These are phyloP conservation scores for Scheffersomyces ergatensis DNA, from an alignment of 805 yeast species.

Conservation along the genomic window DNA sequence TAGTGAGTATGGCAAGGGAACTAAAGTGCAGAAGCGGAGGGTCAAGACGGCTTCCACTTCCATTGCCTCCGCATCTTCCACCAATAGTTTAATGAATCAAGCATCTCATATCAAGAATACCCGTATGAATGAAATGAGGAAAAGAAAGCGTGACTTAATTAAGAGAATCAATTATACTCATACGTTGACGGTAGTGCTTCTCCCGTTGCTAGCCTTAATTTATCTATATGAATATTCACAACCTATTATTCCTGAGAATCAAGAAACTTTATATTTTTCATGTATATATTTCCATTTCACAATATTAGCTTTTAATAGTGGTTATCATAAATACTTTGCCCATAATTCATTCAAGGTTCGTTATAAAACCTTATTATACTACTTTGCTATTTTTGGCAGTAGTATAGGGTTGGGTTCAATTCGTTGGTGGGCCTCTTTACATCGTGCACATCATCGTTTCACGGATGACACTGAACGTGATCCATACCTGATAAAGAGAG, in stretches of 20 bases:
- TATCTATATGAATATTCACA: constrained; percentile 19
- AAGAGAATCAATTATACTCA: constrained; percentile 35
- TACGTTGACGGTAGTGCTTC: constrained; percentile 29
- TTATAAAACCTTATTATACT: constrained; percentile 35
- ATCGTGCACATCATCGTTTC: constrained; percentile 86
- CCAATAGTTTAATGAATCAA: constrained; percentile 15
- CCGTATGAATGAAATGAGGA: constrained; percentile 31
- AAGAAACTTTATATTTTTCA: constrained; percentile 24
- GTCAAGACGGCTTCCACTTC: constrained; percentile 6
- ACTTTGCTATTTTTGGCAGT: constrained; percentile 61
- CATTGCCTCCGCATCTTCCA: neutral
- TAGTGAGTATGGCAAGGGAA: neutral
- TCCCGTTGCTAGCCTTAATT: constrained; percentile 27
- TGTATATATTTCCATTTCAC: constrained; percentile 33
- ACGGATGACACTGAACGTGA: constrained; percentile 83
- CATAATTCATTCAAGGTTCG: constrained; percentile 35
- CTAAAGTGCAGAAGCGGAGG: constrained; percentile 20
- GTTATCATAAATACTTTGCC: constrained; percentile 42
- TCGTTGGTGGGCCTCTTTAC: constrained; percentile 78
- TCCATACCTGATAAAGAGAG: constrained; percentile 81
- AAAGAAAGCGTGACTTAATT: constrained; percentile 33
- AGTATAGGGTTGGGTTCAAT: constrained; percentile 77
- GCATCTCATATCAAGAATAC: constrained; percentile 25
- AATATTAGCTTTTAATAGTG: constrained; percentile 38
- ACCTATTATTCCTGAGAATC: constrained; percentile 24